Evolutionary conservation across 2,329 filamentous ascomycete species (phyloP).

Genomic region (Capronia epimyces): DNA sequence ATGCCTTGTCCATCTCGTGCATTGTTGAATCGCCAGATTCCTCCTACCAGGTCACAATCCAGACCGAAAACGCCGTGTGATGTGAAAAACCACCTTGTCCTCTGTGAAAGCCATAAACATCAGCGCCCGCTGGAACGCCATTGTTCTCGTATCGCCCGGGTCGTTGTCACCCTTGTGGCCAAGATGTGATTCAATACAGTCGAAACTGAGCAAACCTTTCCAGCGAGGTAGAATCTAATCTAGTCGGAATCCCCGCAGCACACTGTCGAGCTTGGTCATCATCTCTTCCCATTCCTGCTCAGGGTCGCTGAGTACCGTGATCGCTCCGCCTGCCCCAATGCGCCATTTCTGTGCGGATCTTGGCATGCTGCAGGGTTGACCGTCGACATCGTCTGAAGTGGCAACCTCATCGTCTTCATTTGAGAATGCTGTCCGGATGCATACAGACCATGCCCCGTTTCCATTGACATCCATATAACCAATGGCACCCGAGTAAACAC

Average conservation of each 20-base stretch:
- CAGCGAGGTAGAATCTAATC: not conserved
- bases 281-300: conserved; percentile 87
- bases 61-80: too few species aligned
- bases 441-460: conserved; percentile 82
- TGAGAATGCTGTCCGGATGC: conserved; percentile 72
- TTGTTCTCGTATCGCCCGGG: too few species aligned
- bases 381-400: not conserved
- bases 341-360: conserved; percentile 54
- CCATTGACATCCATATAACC: conserved; percentile 86
- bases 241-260: conserved; percentile 38
- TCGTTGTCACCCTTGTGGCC: too few species aligned
- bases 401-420: conserved; percentile 16
- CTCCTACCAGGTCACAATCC: too few species aligned
- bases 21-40: too few species aligned
- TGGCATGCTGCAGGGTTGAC: conserved; percentile 10
- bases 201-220: too few species aligned
- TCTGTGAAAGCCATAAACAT: too few species aligned
- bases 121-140: too few species aligned
- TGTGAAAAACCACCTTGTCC: too few species aligned
- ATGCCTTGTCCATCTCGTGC: too few species aligned
- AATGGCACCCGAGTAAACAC: conserved; percentile 81
- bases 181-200: too few species aligned
- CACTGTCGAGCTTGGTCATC: conserved; percentile 61
- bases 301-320: conserved; percentile 76
- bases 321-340: conserved; percentile 82